Conservation (phyloP, 2,329 filamentous ascomycete genomes). For the Calonectria crousiana region DNA sequence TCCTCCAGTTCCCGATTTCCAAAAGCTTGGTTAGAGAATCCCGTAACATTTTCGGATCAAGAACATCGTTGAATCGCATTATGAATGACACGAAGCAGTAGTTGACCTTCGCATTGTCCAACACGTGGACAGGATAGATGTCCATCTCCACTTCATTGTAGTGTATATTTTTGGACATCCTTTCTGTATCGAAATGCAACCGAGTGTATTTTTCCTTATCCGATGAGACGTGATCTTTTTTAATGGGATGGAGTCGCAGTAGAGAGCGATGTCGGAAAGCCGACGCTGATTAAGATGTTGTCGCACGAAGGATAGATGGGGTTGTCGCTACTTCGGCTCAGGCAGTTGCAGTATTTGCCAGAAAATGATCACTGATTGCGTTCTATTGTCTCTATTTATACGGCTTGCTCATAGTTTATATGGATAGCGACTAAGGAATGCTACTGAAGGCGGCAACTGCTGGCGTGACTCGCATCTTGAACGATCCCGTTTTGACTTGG, state of each 20-base stretch:
- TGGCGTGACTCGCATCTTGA: background rate
- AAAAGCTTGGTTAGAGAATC: slow-evolving; percentile 52
- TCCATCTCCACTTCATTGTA: background rate
- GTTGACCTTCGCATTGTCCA: slow-evolving; percentile 4
- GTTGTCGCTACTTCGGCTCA: background rate
- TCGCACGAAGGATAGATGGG: background rate
- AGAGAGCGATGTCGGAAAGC: background rate
- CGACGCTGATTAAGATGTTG: background rate
- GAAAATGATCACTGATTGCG: background rate
- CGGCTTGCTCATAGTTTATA: background rate
- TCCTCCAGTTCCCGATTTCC: slow-evolving; percentile 58
- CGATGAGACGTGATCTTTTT: background rate
- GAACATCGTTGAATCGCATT: slow-evolving; percentile 59
- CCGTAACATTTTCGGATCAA: slow-evolving; percentile 56
- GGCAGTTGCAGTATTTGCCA: background rate
- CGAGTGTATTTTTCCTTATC: background rate
- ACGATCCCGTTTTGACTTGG: background rate
- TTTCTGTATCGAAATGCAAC: background rate
- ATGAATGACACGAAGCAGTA: slow-evolving; percentile 37
- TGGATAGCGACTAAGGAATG: background rate
- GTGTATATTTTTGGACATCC: background rate
- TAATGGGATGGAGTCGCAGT: background rate
- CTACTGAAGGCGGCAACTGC: background rate
- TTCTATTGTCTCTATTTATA: background rate
- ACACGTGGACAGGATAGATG: slow-evolving; percentile 8